phyloP scores from a whole-genome alignment of 2,329 filamentous ascomycete genomes.

The Talaromyces sp. region DNA sequence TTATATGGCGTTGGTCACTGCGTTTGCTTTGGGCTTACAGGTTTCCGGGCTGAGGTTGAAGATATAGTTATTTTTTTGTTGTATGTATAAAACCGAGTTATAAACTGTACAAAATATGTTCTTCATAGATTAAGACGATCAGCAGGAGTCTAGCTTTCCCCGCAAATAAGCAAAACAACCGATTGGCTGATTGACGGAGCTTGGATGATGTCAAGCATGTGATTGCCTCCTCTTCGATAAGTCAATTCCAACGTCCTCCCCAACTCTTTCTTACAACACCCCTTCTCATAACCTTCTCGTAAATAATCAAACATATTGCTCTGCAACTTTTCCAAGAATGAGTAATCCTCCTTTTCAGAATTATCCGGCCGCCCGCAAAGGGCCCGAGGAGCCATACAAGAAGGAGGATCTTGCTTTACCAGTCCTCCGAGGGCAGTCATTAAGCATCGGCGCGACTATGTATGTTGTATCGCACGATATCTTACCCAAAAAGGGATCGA shows the following conservation, averaged over 20 bases:
- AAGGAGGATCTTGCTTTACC: conserved; percentile 64
- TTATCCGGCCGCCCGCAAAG: conserved; percentile 41
- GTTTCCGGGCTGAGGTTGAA: conserved; percentile 35
- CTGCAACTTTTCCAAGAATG: not conserved
- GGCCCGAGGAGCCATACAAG: conserved; percentile 46
- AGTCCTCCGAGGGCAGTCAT: conserved; percentile 62
- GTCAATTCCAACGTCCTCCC: not conserved
- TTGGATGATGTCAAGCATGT: conserved; percentile 13
- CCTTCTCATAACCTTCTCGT: not conserved
- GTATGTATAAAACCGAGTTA: not conserved
- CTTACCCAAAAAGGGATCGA: not conserved
- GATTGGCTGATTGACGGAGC: not conserved
- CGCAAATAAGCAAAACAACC: not conserved
- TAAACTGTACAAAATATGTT: not conserved
- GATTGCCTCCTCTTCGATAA: conserved; percentile 7
- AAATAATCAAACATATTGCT: not conserved
- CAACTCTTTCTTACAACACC: not conserved
- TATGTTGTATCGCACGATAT: conserved; percentile 40
- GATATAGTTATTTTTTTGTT: conserved; percentile 21
- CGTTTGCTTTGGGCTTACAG: conserved; percentile 55
- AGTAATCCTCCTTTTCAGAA: conserved; percentile 31
- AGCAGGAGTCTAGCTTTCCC: not conserved
- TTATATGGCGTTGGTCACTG: conserved; percentile 69
- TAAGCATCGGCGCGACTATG: conserved; percentile 63
- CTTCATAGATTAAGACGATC: not conserved